phyloP scores from a whole-genome alignment of 2,329 filamentous ascomycete species.

The Paraconiothyrium sp. region DNA sequence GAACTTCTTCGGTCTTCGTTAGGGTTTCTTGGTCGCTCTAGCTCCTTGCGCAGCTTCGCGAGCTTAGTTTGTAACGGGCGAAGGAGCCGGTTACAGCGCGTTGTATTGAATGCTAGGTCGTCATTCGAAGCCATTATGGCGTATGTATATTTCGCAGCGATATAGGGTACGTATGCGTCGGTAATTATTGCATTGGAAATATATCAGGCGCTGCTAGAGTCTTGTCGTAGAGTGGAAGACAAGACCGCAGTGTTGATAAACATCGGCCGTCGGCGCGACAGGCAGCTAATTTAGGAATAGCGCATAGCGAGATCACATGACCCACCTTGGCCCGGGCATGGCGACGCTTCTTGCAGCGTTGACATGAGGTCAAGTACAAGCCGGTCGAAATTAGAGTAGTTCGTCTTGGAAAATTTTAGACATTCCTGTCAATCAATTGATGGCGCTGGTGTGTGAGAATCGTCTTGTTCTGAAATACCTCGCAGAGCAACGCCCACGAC shows the following conservation, averaged over 20 bases:
- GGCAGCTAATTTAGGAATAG: not conserved
- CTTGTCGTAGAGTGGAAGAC: not conserved
- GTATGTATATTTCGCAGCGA: slow-evolving; percentile 32
- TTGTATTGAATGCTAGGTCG: slow-evolving; percentile 52
- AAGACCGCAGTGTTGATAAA: not conserved
- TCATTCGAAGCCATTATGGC: slow-evolving; percentile 41
- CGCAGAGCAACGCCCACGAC: too few relatives aligned
- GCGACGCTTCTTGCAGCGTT: not conserved
- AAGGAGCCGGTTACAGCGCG: slow-evolving; percentile 55
- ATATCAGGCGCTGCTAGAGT: slow-evolving; percentile 5
- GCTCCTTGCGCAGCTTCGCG: slow-evolving; percentile 48
- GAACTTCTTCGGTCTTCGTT: slow-evolving; percentile 31
- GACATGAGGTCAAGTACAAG: not conserved
- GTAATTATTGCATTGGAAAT: slow-evolving; percentile 22
- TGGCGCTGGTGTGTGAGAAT: too few relatives aligned
- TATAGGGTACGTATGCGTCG: slow-evolving; percentile 22
- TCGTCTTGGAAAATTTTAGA: too few relatives aligned
- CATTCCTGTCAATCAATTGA: too few relatives aligned
- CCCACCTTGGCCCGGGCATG: not conserved
- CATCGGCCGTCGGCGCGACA: slow-evolving; percentile 5
- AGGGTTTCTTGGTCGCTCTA: slow-evolving; percentile 33
- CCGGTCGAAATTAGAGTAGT: too few relatives aligned
- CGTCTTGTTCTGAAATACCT: too few relatives aligned
- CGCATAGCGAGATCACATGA: slow-evolving; percentile 1
- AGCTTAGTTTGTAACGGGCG: slow-evolving; percentile 54